A percentile compares a stretch with the other conserved stretches of the same genome.
These are phyloP conservation scores for Alnus glutinosa DNA, from an alignment of 306 rosid genomes.

Conservation along the genomic window DNA sequence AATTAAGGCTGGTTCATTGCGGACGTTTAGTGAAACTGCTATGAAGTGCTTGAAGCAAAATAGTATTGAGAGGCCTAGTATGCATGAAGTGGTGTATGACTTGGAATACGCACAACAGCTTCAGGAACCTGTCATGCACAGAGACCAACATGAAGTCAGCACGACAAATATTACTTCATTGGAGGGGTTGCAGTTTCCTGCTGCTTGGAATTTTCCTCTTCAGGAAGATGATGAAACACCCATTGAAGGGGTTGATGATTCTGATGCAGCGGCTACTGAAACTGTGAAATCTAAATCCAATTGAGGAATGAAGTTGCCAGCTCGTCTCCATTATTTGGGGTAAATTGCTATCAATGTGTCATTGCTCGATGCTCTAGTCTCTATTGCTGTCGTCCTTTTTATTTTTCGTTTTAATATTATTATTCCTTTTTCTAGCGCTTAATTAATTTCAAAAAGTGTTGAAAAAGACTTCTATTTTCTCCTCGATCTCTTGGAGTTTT, in stretches of 20 bases:
- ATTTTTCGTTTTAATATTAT: too few species aligned
- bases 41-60: slow-evolving; percentile 43
- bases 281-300: not conserved
- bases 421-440: too few species aligned
- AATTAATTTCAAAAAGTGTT: too few species aligned
- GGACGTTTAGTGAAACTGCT: slow-evolving; percentile 36
- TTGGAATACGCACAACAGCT: slow-evolving; percentile 36
- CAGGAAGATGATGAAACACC: not conserved
- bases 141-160: not conserved
- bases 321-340: not conserved
- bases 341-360: not conserved
- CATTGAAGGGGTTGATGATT: not conserved
- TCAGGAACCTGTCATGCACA: not conserved
- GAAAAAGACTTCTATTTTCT: not conserved
- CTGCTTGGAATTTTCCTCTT: not conserved
- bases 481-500: not conserved
- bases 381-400: not conserved
- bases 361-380: not conserved
- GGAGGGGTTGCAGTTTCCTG: not conserved
- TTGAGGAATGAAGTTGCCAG: slow-evolving; percentile 28
- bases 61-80: slow-evolving; percentile 45
- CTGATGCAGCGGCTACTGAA: not conserved
- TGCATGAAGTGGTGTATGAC: slow-evolving; percentile 56
- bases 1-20: slow-evolving; percentile 39
- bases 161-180: not conserved